phyloP scores from a whole-genome alignment of 164 flowering plant genomes.

The Kingdonia uniflora region DNA sequence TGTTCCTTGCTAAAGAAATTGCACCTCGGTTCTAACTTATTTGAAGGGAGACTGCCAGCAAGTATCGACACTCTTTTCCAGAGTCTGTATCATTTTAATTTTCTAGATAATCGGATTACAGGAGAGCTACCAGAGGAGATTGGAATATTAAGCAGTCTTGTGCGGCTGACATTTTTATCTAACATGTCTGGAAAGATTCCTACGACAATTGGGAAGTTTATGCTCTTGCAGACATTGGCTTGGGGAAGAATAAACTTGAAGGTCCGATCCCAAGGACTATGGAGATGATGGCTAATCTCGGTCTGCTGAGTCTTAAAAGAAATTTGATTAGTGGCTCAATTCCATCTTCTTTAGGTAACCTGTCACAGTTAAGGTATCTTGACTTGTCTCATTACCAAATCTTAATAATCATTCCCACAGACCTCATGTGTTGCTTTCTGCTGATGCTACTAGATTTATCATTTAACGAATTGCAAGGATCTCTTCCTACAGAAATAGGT shows the following conservation, averaged over 20 bases:
- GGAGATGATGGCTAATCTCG: too few species aligned
- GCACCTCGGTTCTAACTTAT: constrained; percentile 2
- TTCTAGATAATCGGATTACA: background rate
- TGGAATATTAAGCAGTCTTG: constrained; percentile 7
- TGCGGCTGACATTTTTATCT: background rate
- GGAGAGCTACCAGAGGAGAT: constrained; percentile 3
- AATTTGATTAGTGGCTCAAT: too few species aligned
- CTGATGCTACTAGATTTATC: too few species aligned
- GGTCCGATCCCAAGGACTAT: constrained; percentile 7
- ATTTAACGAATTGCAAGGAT: too few species aligned
- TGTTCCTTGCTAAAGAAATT: constrained; percentile 4
- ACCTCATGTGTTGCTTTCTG: constrained; percentile 3
- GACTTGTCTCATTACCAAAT: constrained; percentile 1
- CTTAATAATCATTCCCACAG: background rate
- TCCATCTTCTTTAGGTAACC: constrained; percentile 1
- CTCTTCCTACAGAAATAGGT: too few species aligned
- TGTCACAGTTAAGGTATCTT: background rate
- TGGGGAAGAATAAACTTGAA: constrained; percentile 1
- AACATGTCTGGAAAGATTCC: constrained; percentile 11
- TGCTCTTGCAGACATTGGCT: constrained; percentile 5
- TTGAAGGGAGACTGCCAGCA: constrained; percentile 7
- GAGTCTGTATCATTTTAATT: background rate
- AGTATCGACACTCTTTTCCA: constrained; percentile 7
- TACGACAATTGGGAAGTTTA: constrained; percentile 6
- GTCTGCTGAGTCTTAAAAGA: too few species aligned